Conservation (phyloP, 2,329 filamentous ascomycete genomes). For the Zymoseptoria brevis region DNA sequence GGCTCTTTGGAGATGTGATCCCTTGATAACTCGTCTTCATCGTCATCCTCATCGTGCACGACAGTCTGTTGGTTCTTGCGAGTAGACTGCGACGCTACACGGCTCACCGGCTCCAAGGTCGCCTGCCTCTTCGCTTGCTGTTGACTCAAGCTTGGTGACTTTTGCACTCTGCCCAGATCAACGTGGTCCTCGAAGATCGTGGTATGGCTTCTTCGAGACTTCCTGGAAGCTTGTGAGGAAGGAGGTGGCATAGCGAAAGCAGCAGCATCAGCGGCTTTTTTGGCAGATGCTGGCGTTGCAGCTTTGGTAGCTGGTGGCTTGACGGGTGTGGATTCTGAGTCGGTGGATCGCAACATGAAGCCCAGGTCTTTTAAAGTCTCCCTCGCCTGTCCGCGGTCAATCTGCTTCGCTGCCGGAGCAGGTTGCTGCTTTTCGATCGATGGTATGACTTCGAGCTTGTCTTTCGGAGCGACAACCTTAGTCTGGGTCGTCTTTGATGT, state of each 20-base stretch:
- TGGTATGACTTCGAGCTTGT: background rate
- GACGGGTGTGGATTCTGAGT: background rate
- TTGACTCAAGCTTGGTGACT: conserved; percentile 25
- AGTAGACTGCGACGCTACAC: conserved; percentile 6
- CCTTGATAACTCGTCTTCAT: conserved; percentile 20
- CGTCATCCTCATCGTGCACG: conserved; percentile 16
- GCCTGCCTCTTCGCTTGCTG: conserved; percentile 27
- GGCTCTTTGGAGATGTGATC: conserved; percentile 6
- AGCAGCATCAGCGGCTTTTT: conserved; percentile 9
- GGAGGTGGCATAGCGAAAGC: conserved; percentile 8
- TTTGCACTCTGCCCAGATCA: conserved; percentile 14
- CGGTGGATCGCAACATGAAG: background rate
- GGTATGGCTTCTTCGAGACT: conserved; percentile 23
- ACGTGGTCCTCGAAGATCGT: conserved; percentile 32
- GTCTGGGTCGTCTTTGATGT: background rate
- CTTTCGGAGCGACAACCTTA: background rate
- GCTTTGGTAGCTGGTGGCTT: background rate
- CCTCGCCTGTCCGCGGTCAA: background rate
- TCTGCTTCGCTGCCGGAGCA: background rate
- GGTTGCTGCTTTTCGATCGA: background rate
- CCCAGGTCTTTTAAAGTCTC: background rate
- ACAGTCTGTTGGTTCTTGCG: conserved; percentile 13
- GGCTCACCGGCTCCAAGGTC: conserved; percentile 8
- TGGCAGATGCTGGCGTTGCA: background rate
- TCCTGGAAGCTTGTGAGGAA: conserved; percentile 8